Conservation (phyloP, 2,329 filamentous ascomycete species). For the Ceratocystis smalleyi region DNA sequence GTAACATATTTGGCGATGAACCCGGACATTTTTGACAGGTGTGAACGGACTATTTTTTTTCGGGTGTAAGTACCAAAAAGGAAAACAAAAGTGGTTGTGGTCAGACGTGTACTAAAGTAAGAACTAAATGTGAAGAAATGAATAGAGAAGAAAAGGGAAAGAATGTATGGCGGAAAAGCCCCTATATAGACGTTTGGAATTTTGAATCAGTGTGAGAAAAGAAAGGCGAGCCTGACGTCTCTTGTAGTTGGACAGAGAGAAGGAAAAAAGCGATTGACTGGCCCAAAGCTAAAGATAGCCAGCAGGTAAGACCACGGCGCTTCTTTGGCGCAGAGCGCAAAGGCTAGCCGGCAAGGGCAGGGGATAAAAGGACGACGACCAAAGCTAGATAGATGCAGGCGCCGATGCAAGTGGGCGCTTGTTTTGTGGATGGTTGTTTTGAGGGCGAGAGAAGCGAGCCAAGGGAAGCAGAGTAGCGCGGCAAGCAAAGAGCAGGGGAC, state of each 20-base stretch:
- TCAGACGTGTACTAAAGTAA: not conserved
- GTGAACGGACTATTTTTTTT: not conserved
- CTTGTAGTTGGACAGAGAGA: too few relatives aligned
- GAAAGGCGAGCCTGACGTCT: too few relatives aligned
- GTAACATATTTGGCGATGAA: constrained; percentile 38
- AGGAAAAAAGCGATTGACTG: too few relatives aligned
- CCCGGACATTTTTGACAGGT: constrained; percentile 31
- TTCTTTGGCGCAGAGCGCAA: not conserved
- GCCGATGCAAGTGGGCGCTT: not conserved
- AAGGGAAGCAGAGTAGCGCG: not conserved
- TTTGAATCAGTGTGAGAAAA: too few relatives aligned
- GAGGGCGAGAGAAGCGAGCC: not conserved
- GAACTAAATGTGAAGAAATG: not conserved
- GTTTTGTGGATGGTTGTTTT: not conserved
- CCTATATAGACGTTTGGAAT: not conserved
- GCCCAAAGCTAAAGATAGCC: too few relatives aligned
- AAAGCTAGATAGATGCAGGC: not conserved
- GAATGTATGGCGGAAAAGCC: not conserved
- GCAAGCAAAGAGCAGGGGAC: not conserved
- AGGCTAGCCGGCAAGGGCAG: not conserved
- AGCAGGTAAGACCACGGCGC: not conserved
- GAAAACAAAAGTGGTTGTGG: not conserved
- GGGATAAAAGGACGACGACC: not conserved
- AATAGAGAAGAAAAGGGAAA: not conserved
- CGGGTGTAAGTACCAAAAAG: not conserved